phyloP scores from a whole-genome alignment of 75 land plant species.

The Picea glauca region DNA sequence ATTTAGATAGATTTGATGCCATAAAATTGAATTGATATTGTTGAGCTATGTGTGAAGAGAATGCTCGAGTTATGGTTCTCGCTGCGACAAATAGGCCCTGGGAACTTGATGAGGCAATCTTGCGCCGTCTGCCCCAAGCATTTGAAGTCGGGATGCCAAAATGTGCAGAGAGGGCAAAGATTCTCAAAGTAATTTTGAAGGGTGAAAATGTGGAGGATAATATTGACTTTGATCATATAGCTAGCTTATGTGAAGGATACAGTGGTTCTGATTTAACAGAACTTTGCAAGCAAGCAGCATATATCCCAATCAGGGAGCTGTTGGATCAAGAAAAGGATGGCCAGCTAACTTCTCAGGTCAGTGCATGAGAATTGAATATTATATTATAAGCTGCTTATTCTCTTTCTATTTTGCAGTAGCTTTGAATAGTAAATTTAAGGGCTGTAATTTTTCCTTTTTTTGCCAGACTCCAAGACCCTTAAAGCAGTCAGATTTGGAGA shows the following conservation, averaged over 20 bases:
- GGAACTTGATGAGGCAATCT: constrained; percentile 56
- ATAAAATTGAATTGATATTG: too few species aligned
- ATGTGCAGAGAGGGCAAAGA: constrained; percentile 34
- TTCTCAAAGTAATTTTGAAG: constrained; percentile 41
- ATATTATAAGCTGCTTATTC: neutral
- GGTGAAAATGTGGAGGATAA: constrained; percentile 36
- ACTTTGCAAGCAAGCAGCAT: constrained; percentile 55
- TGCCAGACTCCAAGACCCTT: constrained; percentile 24
- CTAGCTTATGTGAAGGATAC: constrained; percentile 39
- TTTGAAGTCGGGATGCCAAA: constrained; percentile 60
- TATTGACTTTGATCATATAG: constrained; percentile 39
- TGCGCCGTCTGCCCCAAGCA: constrained; percentile 57
- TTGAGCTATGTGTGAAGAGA: constrained; percentile 20
- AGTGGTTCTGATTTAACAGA: constrained; percentile 53
- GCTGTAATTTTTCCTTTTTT: neutral
- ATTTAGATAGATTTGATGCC: too few species aligned
- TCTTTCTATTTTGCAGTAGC: neutral
- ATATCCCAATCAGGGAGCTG: constrained; percentile 47
- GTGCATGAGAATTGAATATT: neutral
- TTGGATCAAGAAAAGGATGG: constrained; percentile 31
- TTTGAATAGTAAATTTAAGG: neutral
- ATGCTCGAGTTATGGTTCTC: constrained; percentile 58
- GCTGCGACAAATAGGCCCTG: constrained; percentile 67
- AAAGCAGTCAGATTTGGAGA: constrained; percentile 31
- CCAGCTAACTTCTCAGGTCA: constrained; percentile 12